These are phyloP conservation scores for Ustilago cynodontis DNA, from an alignment of 1,284 basidiomycete species.

Conservation along the genomic window DNA sequence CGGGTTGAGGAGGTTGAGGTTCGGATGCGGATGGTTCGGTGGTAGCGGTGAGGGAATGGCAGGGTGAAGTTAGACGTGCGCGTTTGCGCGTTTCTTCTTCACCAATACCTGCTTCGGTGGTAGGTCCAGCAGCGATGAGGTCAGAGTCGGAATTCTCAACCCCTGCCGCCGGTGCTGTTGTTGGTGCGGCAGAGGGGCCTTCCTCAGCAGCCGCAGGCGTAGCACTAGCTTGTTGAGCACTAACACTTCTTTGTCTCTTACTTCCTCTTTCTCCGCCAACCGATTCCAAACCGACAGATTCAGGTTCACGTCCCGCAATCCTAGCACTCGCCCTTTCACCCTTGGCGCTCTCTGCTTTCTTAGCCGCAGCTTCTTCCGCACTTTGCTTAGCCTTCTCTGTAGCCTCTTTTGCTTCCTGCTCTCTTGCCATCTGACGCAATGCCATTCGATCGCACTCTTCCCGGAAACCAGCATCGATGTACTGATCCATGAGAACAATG, in stretches of 20 bases:
- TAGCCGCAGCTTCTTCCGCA: constrained; percentile 51
- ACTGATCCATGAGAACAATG: constrained; percentile 83
- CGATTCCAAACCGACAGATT: constrained; percentile 68
- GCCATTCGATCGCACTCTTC: constrained; percentile 91
- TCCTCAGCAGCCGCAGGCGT: neutral
- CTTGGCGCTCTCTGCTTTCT: constrained; percentile 41
- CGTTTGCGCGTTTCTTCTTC: constrained; percentile 45
- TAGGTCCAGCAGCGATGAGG: neutral
- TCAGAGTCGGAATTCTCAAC: neutral
- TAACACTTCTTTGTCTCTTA: constrained; percentile 53
- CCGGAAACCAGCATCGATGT: constrained; percentile 85
- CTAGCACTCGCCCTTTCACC: constrained; percentile 72
- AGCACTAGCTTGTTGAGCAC: constrained; percentile 13
- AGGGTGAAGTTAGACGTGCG: constrained; percentile 28
- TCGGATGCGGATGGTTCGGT: neutral
- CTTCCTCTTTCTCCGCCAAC: constrained; percentile 30
- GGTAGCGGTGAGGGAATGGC: neutral
- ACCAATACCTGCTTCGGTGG: neutral
- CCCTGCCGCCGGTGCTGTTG: neutral
- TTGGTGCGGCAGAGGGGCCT: neutral
- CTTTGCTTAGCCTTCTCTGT: constrained; percentile 74
- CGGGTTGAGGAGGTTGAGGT: neutral
- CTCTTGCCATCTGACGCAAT: constrained; percentile 78
- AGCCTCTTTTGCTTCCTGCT: constrained; percentile 71
- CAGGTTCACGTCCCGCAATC: constrained; percentile 78